Evolutionary conservation across 306 rosid genomes (phyloP).

Genomic region (Geum urbanum): DNA sequence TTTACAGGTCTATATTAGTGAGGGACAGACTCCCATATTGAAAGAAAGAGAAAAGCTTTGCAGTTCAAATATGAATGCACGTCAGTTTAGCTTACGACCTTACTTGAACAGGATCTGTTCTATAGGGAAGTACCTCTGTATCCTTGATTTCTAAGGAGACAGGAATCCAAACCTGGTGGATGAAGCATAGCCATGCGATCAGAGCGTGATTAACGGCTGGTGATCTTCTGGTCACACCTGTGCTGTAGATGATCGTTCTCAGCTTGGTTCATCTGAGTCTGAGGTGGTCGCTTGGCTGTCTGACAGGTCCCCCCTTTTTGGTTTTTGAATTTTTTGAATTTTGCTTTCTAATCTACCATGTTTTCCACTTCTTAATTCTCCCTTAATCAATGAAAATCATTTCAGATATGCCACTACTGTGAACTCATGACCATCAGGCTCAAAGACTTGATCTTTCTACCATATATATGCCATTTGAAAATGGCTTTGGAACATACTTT

Average conservation of each 20-base stretch:
- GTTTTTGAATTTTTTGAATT: not conserved
- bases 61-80: not conserved
- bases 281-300: not conserved
- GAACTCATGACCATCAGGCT: too few relatives aligned
- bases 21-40: not conserved
- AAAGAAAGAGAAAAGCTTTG: not conserved
- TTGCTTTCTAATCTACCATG: not conserved
- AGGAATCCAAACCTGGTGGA: not conserved
- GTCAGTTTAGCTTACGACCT: not conserved
- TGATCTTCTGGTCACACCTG: not conserved
- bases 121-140: not conserved
- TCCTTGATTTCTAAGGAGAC: conserved; percentile 2
- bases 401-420: too few relatives aligned
- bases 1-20: not conserved
- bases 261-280: not conserved
- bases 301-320: not conserved
- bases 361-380: not conserved
- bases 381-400: too few relatives aligned
- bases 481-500: not conserved
- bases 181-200: not conserved
- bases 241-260: not conserved
- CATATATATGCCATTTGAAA: not conserved
- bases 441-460: too few relatives aligned
- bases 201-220: not conserved
- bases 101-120: conserved; percentile 2